phyloP scores from a whole-genome alignment of 2,329 filamentous ascomycete species.

The Onygena corvina region DNA sequence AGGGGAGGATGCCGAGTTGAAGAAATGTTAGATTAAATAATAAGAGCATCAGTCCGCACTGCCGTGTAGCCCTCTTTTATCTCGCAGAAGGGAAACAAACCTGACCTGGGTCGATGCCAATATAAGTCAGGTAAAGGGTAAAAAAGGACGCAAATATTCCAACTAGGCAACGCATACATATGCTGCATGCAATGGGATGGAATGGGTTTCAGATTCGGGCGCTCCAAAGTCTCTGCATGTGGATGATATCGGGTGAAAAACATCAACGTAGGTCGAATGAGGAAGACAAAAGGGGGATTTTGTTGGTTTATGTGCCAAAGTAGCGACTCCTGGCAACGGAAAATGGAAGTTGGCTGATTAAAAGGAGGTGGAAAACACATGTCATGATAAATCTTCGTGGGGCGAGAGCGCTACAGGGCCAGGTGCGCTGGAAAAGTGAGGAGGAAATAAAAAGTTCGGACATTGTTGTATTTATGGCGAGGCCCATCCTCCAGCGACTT shows the following conservation, averaged over 20 bases:
- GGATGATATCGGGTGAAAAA: background rate
- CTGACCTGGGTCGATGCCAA: background rate
- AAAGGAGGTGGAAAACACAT: background rate
- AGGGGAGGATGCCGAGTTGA: background rate
- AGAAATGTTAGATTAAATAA: conserved; percentile 1
- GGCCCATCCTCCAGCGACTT: conserved; percentile 89
- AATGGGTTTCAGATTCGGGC: too few species aligned
- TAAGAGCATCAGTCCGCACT: background rate
- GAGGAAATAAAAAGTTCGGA: background rate
- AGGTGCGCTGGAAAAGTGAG: background rate
- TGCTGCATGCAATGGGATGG: too few species aligned
- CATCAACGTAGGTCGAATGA: background rate
- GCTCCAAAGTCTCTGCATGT: background rate
- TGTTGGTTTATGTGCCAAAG: background rate
- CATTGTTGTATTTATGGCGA: conserved; percentile 36
- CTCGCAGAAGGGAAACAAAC: background rate
- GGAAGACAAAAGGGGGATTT: background rate
- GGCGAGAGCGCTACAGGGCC: background rate
- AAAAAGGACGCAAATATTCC: background rate
- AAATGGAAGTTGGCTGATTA: background rate
- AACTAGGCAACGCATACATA: background rate
- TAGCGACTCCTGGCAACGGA: background rate
- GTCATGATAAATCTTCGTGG: conserved; percentile 5
- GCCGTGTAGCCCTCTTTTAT: background rate
- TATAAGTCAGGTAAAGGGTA: background rate